phyloP scores from a whole-genome alignment of 768 basidiomycete genomes.

The Suillus fuscotomentosus region DNA sequence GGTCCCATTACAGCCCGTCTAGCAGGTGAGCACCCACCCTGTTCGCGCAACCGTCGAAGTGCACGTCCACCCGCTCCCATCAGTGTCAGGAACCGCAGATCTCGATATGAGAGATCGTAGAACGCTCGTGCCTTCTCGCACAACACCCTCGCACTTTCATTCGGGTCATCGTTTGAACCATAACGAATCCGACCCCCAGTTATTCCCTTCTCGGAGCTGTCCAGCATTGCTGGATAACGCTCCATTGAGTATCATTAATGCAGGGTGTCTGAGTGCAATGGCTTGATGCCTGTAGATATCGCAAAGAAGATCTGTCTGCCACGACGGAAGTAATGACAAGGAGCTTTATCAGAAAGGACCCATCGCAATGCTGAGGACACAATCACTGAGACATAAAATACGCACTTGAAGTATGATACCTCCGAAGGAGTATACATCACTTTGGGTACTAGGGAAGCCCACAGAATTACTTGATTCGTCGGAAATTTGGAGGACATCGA shows the following conservation, averaged over 20 bases:
- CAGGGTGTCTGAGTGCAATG: background rate
- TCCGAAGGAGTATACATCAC: slow-evolving; percentile 17
- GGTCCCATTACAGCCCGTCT: slow-evolving; percentile 79
- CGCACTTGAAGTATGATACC: slow-evolving; percentile 24
- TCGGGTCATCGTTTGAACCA: slow-evolving; percentile 73
- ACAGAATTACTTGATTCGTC: background rate
- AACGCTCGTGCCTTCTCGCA: slow-evolving; percentile 62
- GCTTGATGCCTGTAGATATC: slow-evolving; percentile 11
- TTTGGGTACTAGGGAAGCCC: background rate
- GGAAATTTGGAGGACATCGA: background rate
- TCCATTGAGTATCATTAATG: slow-evolving; percentile 4
- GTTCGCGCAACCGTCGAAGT: slow-evolving; percentile 77
- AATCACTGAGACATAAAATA: slow-evolving; percentile 23
- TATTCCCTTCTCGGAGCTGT: slow-evolving; percentile 41
- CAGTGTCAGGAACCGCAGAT: slow-evolving; percentile 65
- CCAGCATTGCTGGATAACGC: slow-evolving; percentile 13
- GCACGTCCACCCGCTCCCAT: slow-evolving; percentile 63
- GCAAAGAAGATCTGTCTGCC: slow-evolving; percentile 20
- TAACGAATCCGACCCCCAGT: slow-evolving; percentile 27
- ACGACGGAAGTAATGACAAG: slow-evolving; percentile 19
- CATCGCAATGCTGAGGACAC: background rate
- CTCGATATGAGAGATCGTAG: slow-evolving; percentile 54
- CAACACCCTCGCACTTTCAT: slow-evolving; percentile 71
- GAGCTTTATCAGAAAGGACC: slow-evolving; percentile 17
- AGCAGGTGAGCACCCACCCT: slow-evolving; percentile 56